Conservation (phyloP, 495 filamentous ascomycete species). For the Neurospora sp. region DNA sequence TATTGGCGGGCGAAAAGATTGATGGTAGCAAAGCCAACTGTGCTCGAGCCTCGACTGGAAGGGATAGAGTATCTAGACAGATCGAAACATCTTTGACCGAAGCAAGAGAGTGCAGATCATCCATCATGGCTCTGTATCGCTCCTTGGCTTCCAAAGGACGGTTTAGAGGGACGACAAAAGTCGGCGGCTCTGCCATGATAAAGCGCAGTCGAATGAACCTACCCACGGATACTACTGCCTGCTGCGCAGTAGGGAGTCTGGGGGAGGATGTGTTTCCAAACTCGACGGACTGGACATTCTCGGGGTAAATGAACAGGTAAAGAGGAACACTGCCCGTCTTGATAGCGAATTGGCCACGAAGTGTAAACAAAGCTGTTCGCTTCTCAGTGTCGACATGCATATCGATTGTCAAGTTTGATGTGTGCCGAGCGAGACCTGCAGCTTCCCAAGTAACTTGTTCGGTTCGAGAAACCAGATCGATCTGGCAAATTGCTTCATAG, state of each 20-base stretch:
- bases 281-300: neutral
- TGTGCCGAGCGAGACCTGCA: neutral
- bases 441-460: neutral
- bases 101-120: neutral
- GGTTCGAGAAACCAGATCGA: neutral
- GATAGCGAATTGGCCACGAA: neutral
- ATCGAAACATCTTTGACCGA: neutral
- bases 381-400: neutral
- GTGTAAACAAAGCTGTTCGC: neutral
- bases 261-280: too few species aligned
- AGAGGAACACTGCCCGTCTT: neutral
- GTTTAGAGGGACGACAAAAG: neutral
- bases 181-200: neutral
- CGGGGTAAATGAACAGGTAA: neutral
- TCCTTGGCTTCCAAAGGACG: neutral
- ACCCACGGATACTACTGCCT: too few species aligned
- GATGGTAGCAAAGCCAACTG: neutral
- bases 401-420: neutral
- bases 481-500: neutral
- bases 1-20: neutral
- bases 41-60: rapidly evolving
- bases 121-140: rapidly evolving
- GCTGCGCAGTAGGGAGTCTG: too few species aligned
- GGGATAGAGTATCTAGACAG: neutral
- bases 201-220: neutral